Percentiles rank a stretch among this genome's conserved stretches.
These are phyloP conservation scores for Beauveria sp. DNA, from an alignment of 2,329 filamentous ascomycete genomes.

Conservation along the genomic window DNA sequence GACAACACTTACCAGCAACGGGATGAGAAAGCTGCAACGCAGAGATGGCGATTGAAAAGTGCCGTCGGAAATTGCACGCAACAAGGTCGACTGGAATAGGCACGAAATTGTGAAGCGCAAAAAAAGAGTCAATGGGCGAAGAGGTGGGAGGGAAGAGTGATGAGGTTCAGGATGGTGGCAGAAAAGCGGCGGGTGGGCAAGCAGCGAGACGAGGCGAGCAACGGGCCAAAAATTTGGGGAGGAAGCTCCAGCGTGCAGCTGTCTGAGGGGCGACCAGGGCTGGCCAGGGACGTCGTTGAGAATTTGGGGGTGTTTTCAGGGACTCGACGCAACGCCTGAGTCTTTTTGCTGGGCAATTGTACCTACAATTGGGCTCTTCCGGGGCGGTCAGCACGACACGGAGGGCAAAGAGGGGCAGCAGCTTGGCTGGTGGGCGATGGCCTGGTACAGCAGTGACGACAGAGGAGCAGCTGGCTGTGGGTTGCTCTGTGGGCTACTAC, in stretches of 20 bases:
- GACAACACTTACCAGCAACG: background rate
- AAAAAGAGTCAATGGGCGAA: conserved; percentile 7
- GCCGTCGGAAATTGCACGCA: background rate
- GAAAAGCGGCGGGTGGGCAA: conserved; percentile 6
- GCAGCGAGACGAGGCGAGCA: background rate
- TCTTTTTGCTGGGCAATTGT: too few relatives aligned
- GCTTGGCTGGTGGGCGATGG: background rate
- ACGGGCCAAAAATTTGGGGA: conserved; percentile 3
- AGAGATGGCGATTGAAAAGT: background rate
- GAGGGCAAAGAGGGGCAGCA: background rate
- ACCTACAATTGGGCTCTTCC: background rate
- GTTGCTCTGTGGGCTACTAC: background rate
- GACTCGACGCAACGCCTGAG: background rate
- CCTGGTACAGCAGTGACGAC: background rate
- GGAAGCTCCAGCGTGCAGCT: conserved; percentile 4
- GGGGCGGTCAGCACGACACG: background rate
- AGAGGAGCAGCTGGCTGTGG: background rate
- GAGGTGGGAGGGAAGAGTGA: conserved; percentile 8
- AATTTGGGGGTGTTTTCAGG: background rate
- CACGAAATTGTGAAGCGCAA: background rate
- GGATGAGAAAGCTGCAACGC: background rate
- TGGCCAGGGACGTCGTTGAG: background rate
- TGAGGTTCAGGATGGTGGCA: conserved; percentile 7
- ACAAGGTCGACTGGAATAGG: background rate
- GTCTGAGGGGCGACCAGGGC: conserved; percentile 4